Conservation (phyloP, 202 grass and related monocot genomes). For the Cymbopogon flexuosus region DNA sequence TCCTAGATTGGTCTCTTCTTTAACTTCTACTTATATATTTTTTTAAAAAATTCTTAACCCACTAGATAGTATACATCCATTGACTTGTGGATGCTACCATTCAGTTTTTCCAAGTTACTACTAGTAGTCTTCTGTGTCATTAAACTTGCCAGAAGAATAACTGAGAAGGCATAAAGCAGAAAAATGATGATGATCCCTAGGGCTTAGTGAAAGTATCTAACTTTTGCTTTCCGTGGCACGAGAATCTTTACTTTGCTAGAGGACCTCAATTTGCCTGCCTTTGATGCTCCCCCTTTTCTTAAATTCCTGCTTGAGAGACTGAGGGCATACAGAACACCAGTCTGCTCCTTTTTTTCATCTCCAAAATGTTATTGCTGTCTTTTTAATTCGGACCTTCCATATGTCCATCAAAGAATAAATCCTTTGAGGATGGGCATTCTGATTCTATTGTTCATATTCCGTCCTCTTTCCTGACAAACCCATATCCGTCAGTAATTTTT, state of each 20-base stretch:
- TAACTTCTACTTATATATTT: background rate
- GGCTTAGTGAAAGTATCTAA: slow-evolving; percentile 22
- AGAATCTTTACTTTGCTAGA: slow-evolving; percentile 47
- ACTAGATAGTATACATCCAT: background rate
- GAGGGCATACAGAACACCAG: slow-evolving; percentile 1
- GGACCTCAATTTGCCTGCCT: slow-evolving; percentile 35
- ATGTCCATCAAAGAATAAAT: slow-evolving; percentile 45
- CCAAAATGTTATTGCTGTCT: background rate
- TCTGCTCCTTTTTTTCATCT: background rate
- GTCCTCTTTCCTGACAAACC: background rate
- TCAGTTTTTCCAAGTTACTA: slow-evolving; percentile 29
- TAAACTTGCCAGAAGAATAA: slow-evolving; percentile 22
- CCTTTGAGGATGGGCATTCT: slow-evolving; percentile 31
- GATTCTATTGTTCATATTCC: slow-evolving; percentile 41
- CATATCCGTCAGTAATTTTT: background rate
- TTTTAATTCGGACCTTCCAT: slow-evolving; percentile 23
- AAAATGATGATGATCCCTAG: slow-evolving; percentile 16
- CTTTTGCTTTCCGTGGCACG: slow-evolving; percentile 36
- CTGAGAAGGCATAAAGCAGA: slow-evolving; percentile 25
- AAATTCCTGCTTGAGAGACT: slow-evolving; percentile 13
- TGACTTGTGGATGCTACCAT: background rate
- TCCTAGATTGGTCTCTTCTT: background rate
- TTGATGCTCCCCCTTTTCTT: slow-evolving; percentile 41
- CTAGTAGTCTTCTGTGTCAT: background rate
- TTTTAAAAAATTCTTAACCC: background rate